A percentile compares a stretch with the other conserved stretches of the same genome.
Conservation (phyloP, 2,329 filamentous ascomycete genomes). For the Drechslerella stenobrocha region DNA sequence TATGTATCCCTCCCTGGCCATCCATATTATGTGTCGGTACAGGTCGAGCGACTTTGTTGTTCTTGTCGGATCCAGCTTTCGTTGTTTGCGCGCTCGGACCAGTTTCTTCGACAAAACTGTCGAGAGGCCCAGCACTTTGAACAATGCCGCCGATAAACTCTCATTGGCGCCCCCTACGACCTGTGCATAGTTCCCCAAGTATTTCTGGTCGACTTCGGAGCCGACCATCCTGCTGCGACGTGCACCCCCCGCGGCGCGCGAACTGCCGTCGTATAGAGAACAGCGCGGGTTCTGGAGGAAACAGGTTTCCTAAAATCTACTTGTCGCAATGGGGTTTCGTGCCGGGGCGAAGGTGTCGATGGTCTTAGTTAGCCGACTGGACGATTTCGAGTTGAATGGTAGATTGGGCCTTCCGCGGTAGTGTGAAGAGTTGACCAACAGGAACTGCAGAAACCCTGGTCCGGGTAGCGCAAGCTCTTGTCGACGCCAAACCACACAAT, state of each 20-base stretch:
- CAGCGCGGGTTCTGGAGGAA: too few species aligned
- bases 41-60: slow-evolving; percentile 79
- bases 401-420: slow-evolving; percentile 47
- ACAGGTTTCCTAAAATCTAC: slow-evolving; percentile 10
- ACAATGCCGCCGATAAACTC: slow-evolving; percentile 77
- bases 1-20: slow-evolving; percentile 84
- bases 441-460: slow-evolving; percentile 44
- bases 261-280: slow-evolving; percentile 19
- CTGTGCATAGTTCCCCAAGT: slow-evolving; percentile 84
- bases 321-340: slow-evolving; percentile 19
- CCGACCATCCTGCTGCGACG: slow-evolving; percentile 71
- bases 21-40: slow-evolving; percentile 91
- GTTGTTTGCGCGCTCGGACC: slow-evolving; percentile 77
- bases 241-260: slow-evolving; percentile 37
- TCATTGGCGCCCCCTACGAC: slow-evolving; percentile 76
- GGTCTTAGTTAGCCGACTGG: slow-evolving; percentile 30
- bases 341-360: slow-evolving; percentile 9
- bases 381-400: slow-evolving; percentile 39
- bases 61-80: slow-evolving; percentile 75
- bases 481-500: slow-evolving; percentile 35
- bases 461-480: slow-evolving; percentile 40
- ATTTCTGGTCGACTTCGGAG: slow-evolving; percentile 96
- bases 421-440: slow-evolving; percentile 34
- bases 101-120: slow-evolving; percentile 84
- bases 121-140: slow-evolving; percentile 87